These are phyloP conservation scores for Sphagnum contortum DNA, from an alignment of 225 moss, liverwort and hornwort species.

Conservation along the genomic window DNA sequence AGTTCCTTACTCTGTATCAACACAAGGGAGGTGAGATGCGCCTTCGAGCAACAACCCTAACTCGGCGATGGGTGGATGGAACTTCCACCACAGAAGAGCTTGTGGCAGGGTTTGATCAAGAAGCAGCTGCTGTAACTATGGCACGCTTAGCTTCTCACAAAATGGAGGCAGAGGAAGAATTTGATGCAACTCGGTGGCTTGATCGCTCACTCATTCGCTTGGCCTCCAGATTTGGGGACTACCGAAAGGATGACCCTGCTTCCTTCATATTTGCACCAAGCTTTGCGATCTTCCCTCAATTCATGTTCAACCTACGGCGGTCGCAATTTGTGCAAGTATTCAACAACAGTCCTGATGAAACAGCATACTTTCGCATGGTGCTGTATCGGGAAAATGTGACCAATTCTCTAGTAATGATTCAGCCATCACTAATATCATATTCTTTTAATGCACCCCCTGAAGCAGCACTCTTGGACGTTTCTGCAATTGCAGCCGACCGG, in stretches of 20 bases:
- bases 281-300: constrained; percentile 92
- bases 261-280: constrained; percentile 89
- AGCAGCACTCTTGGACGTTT: constrained; percentile 88
- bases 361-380: constrained; percentile 98
- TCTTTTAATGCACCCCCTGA: constrained; percentile 78
- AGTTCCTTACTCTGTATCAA: constrained; percentile 90
- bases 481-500: constrained; percentile 82
- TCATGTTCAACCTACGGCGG: constrained; percentile 95
- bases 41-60: constrained; percentile 73
- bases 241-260: constrained; percentile 76
- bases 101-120: constrained; percentile 85
- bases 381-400: constrained; percentile 82
- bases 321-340: constrained; percentile 98
- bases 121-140: constrained; percentile 90
- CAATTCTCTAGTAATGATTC: constrained; percentile 97
- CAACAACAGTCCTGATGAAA: constrained; percentile 99
- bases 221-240: constrained; percentile 92
- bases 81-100: constrained; percentile 60
- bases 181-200: constrained; percentile 94
- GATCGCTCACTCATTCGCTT: constrained; percentile 92
- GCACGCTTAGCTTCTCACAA: constrained; percentile 85
- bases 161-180: constrained; percentile 93
- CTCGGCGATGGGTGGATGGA: constrained; percentile 77
- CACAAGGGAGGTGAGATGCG: constrained; percentile 82
- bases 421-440: constrained; percentile 86